Evolutionary conservation across 2,329 filamentous ascomycete species (phyloP), one percentile per base, ranked within the genome.

Genomic region (Sarocladium oryzae): DNA sequence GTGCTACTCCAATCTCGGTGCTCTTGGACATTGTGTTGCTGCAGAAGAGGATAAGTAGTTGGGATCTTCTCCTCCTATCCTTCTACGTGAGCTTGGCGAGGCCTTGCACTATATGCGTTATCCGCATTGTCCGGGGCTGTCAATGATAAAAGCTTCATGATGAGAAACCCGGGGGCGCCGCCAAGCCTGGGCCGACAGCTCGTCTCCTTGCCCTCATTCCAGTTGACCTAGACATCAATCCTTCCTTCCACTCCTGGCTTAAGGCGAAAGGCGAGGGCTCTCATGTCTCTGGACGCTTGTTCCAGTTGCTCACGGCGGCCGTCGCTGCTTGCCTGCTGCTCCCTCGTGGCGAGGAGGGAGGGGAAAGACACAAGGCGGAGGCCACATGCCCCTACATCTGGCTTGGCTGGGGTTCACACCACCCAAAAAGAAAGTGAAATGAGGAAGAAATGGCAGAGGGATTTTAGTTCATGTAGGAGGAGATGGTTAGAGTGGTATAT

Each of bases 291-390:
- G 21, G n/a, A n/a, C 40, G 40, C 40, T 30, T 45, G 40, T 30
- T 45, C 40, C 40, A 26, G 24, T 20, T n/a, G 21, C 24, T 45
- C 40, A 28, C 24, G 9, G n/a, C 7, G 11, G 40, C 24, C n/a
- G n/a, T n/a, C n/a, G n/a, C n/a, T n/a, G n/a, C n/a, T n/a, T n/a
- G n/a, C n/a, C n/a, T n/a, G n/a, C 8, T 20, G 10, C 43, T 33
- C 43, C 43, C 43, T 48, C 43, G 43, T 48, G 43, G 43, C 43
- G 32, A 20, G 28, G 26, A 6, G 26, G 33, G 33, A 30, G 32
- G 20, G 28, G 26, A 6, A n/a, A 48, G 33, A 30, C 26, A 48
- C 26, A 48, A 33, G 43, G 20, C 26, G 21, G 26, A 48, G 26
- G 28, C 26, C 43, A 32, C 43, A 18, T 33, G 26, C 43, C 40